Evolutionary conservation across 1,284 basidiomycete species (phyloP), one percentile per base, ranked within the genome.

Genomic region (Apiotrichum akiyoshidainum): DNA sequence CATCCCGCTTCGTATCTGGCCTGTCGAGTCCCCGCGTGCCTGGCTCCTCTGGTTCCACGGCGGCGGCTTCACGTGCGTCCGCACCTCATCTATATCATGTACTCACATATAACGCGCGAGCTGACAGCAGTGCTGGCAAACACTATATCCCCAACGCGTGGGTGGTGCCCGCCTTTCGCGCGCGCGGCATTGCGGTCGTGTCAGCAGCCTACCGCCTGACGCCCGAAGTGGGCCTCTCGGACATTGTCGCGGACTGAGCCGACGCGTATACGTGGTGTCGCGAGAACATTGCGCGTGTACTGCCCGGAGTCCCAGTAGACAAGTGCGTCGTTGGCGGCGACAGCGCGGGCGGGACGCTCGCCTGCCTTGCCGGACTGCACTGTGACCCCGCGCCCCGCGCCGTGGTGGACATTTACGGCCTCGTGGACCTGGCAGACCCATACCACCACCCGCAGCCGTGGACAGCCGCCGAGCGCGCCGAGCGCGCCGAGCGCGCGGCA

Each of bases 41-140:
- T 70, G 65, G 63, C 44, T 72, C 17, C 56, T 70, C 22, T 72
- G 70, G 70, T 62, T 66, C n/a, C 70, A 72, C 54, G 69, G 69
- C 14, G 69, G 69, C 10, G 47, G 40, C 0, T 40, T 54, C 19
- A 48, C 34, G 52, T 49, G 17, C 16, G 52, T 54, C 37, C 6
- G 19, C 9, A 9, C n/a, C 17, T 8, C n/a, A n/a, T 21, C 41
- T 10, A 42, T 4, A 31, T 3, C 26, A 4, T 7, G 26, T 31
- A 31, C 26, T 31, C 26, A 7, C 26, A 3, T 31, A 7, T 31
- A 31, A 31, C 26, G n/a, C 26, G 3, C 2, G 13, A 10, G 21
- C 45, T 58, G 37, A 54, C 37, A 6, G 7, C 52, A 64, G 65
- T 12, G 54, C 63, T 0, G 66, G 66, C 16, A 63, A 63, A n/a